phyloP scores from a whole-genome alignment of 805 yeast genomes.

The Candida glaebosa region DNA sequence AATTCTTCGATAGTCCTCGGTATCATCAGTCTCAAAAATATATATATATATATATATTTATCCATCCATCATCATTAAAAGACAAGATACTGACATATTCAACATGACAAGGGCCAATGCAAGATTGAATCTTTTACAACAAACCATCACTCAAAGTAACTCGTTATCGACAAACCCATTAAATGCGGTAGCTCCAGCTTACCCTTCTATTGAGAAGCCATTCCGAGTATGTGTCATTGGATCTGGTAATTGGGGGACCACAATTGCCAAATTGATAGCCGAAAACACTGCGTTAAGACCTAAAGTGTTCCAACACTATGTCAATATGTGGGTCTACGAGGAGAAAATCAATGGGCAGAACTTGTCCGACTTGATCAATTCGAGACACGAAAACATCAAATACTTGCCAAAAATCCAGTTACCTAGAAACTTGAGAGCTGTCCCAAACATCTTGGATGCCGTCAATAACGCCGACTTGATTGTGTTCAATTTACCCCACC shows the following conservation, averaged over 20 bases:
- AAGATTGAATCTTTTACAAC: conserved; percentile 28
- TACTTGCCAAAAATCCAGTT: conserved; percentile 41
- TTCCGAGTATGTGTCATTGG: conserved; percentile 42
- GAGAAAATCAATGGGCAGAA: conserved; percentile 39
- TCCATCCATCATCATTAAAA: not conserved
- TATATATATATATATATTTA: no score
- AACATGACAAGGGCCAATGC: conserved; percentile 16
- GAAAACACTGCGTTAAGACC: conserved; percentile 41
- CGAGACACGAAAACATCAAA: conserved; percentile 42
- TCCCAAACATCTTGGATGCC: conserved; percentile 35
- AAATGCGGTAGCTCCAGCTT: conserved; percentile 15
- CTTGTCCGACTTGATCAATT: conserved; percentile 42
- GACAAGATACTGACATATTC: no score
- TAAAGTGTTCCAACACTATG: conserved; percentile 32
- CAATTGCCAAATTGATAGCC: conserved; percentile 43
- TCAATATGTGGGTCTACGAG: conserved; percentile 46
- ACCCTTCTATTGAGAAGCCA: conserved; percentile 11
- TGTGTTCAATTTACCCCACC: conserved; percentile 46
- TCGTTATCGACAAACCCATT: conserved; percentile 2
- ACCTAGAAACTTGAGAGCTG: conserved; percentile 39
- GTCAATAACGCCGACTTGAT: conserved; percentile 41
- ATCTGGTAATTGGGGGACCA: conserved; percentile 48
- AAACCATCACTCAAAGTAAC: conserved; percentile 20
- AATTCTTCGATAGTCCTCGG: not conserved
- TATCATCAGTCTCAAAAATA: not conserved